These are phyloP conservation scores for Neofusicoccum cordaticola DNA, from an alignment of 2,329 filamentous ascomycete genomes.

Conservation along the genomic window DNA sequence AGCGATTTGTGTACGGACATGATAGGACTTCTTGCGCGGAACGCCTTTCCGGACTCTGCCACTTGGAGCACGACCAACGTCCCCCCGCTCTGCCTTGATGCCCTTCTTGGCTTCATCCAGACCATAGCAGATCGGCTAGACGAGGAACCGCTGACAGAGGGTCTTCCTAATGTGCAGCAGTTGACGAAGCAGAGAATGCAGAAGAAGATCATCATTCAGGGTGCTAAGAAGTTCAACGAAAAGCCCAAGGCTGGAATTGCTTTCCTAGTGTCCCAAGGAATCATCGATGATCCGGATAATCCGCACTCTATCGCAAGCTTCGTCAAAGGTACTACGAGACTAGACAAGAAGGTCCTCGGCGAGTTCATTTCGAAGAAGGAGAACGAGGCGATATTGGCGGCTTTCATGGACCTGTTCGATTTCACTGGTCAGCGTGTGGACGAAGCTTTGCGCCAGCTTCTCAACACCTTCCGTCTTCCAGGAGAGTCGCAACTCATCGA, in stretches of 20 bases:
- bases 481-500: constrained; percentile 93
- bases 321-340: constrained; percentile 77
- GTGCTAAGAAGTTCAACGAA: constrained; percentile 90
- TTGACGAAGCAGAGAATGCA: constrained; percentile 71
- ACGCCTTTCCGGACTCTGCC: constrained; percentile 93
- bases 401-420: constrained; percentile 84
- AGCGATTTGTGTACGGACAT: constrained; percentile 93
- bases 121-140: constrained; percentile 85
- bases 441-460: constrained; percentile 80
- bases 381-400: constrained; percentile 79
- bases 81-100: constrained; percentile 88
- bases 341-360: constrained; percentile 87
- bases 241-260: constrained; percentile 85
- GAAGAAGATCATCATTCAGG: constrained; percentile 87
- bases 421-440: constrained; percentile 85
- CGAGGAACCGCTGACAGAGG: constrained; percentile 61
- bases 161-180: constrained; percentile 62
- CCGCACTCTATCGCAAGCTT: constrained; percentile 81
- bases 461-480: constrained; percentile 89
- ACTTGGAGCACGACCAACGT: constrained; percentile 99
- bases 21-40: constrained; percentile 86
- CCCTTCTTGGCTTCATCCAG: constrained; percentile 84
- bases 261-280: constrained; percentile 78
- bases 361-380: constrained; percentile 90
- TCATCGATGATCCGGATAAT: constrained; percentile 74